These are phyloP conservation scores for Aspergillus arachidicola DNA, from an alignment of 2,329 filamentous ascomycete genomes.

Conservation along the genomic window DNA sequence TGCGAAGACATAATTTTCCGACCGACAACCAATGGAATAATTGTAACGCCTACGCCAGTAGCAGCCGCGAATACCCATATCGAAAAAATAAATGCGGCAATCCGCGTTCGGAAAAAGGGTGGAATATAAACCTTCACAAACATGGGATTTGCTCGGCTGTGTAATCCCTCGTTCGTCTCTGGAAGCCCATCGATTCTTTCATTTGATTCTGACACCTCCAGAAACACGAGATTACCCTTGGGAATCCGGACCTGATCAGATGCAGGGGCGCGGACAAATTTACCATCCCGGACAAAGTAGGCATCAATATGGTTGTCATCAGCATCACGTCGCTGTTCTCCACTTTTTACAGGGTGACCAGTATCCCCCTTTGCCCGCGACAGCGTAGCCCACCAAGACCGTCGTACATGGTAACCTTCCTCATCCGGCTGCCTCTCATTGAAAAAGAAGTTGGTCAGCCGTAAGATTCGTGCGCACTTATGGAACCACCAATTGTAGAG, in stretches of 20 bases:
- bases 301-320: conserved; percentile 47
- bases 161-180: conserved; percentile 58
- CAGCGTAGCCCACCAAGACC: conserved; percentile 56
- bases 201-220: conserved; percentile 71
- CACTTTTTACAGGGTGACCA: conserved; percentile 36
- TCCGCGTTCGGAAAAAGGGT: conserved; percentile 76
- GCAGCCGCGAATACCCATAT: conserved; percentile 93
- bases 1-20: conserved; percentile 73
- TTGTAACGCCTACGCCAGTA: conserved; percentile 81
- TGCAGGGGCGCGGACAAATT: conserved; percentile 87
- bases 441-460: conserved; percentile 91
- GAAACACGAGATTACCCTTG: conserved; percentile 78
- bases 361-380: conserved; percentile 42
- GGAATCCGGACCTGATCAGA: conserved; percentile 94
- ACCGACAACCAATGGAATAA: conserved; percentile 83
- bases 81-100: conserved; percentile 81
- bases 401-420: conserved; percentile 68
- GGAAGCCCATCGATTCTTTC: conserved; percentile 63
- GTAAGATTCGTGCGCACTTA: conserved; percentile 74
- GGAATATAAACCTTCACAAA: conserved; percentile 80
- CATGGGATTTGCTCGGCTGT: conserved; percentile 61
- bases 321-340: conserved; percentile 30
- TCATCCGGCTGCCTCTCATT: conserved; percentile 80
- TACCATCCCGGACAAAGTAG: conserved; percentile 70
- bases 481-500: conserved; percentile 98